These are phyloP conservation scores for Huntiella moniliformis DNA, from an alignment of 2,329 filamentous ascomycete genomes.

Conservation along the genomic window DNA sequence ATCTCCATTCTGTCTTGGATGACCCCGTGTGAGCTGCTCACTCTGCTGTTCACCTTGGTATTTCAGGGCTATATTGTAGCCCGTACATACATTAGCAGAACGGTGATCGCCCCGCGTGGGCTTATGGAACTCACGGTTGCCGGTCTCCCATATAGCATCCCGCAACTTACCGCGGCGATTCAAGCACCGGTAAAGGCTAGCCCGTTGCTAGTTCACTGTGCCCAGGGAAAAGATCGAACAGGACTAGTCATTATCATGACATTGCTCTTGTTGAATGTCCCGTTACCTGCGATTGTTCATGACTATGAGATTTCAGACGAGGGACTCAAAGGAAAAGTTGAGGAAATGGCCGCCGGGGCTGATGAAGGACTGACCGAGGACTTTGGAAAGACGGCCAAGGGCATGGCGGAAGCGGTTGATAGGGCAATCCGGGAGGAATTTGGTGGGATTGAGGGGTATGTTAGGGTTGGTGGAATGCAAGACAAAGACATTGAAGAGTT, in stretches of 20 bases:
- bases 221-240: conserved; percentile 67
- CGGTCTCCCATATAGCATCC: conserved; percentile 47
- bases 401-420: conserved; percentile 42
- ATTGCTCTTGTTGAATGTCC: conserved; percentile 42
- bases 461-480: conserved; percentile 42
- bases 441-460: conserved; percentile 47
- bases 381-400: conserved; percentile 47
- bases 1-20: conserved; percentile 8
- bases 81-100: conserved; percentile 46
- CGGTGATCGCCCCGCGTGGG: conserved; percentile 55
- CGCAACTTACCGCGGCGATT: conserved; percentile 34
- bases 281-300: conserved; percentile 39
- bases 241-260: conserved; percentile 53
- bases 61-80: conserved; percentile 47
- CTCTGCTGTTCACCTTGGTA: neutral
- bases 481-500: conserved; percentile 23
- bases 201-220: conserved; percentile 62
- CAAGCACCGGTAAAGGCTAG: conserved; percentile 22
- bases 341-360: conserved; percentile 47
- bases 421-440: conserved; percentile 40
- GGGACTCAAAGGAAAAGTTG: conserved; percentile 40
- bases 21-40: conserved; percentile 8
- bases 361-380: conserved; percentile 54
- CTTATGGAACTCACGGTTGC: conserved; percentile 51
- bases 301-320: conserved; percentile 54